Evolutionary conservation across 306 rosid species (phyloP).

Genomic region (cucumber (Cucumis sativus)): Cucumber_9930_V3 NC_026657.2:19605501-19606000

Average conservation of each 20-base stretch:
- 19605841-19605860: background rate
- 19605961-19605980: constrained; percentile 5
- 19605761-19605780: no score
- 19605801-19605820: background rate
- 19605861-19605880: background rate
- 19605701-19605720: background rate
- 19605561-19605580: background rate
- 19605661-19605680: no score
- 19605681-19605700: no score
- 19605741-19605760: no score
- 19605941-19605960: constrained; percentile 1
- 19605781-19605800: background rate
- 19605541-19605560: background rate
- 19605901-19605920: background rate
- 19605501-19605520: background rate
- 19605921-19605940: background rate
- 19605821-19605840: background rate
- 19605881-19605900: background rate
- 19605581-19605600: no score
- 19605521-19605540: background rate
- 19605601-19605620: background rate
- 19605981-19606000: background rate
- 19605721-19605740: background rate
- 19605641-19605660: no score
- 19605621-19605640: background rate